Conservation (phyloP, 164 flowering plant species). For the Chimonanthus salicifolius region DNA sequence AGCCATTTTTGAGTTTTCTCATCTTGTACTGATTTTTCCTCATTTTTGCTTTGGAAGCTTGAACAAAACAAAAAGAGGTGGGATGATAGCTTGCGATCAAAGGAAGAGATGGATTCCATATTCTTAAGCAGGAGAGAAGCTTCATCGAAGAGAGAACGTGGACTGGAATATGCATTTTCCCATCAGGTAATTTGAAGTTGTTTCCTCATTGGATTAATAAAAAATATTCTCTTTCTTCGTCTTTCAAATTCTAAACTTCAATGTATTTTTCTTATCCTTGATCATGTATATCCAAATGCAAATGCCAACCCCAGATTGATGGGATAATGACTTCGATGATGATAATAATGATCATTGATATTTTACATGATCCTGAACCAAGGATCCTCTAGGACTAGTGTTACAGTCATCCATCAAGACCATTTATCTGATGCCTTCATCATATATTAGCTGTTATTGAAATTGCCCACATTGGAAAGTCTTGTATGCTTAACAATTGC, state of each 20-base stretch:
- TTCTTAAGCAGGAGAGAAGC: slow-evolving; percentile 45
- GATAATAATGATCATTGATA: neutral
- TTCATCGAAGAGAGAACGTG: slow-evolving; percentile 40
- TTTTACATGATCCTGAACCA: neutral
- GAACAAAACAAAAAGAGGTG: slow-evolving; percentile 37
- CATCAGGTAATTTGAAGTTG: slow-evolving; percentile 33
- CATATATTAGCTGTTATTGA: neutral
- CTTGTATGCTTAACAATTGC: too few relatives aligned
- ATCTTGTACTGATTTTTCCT: neutral
- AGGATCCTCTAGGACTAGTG: neutral
- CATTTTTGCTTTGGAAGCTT: slow-evolving; percentile 38
- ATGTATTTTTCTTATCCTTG: too few relatives aligned
- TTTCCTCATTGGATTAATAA: neutral
- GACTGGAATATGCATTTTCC: slow-evolving; percentile 39
- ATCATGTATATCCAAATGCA: too few relatives aligned
- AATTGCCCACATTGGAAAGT: neutral
- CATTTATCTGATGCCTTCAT: neutral
- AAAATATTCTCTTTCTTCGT: neutral
- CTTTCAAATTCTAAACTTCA: neutral
- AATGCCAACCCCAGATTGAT: too few relatives aligned
- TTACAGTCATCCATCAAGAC: neutral
- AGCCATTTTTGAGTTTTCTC: too few relatives aligned
- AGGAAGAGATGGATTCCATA: slow-evolving; percentile 41
- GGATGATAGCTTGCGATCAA: slow-evolving; percentile 50
- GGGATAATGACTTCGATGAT: too few relatives aligned